Evolutionary conservation across 2,329 filamentous ascomycete species (phyloP).

Genomic region (Pseudogymnoascus sp.): DNA sequence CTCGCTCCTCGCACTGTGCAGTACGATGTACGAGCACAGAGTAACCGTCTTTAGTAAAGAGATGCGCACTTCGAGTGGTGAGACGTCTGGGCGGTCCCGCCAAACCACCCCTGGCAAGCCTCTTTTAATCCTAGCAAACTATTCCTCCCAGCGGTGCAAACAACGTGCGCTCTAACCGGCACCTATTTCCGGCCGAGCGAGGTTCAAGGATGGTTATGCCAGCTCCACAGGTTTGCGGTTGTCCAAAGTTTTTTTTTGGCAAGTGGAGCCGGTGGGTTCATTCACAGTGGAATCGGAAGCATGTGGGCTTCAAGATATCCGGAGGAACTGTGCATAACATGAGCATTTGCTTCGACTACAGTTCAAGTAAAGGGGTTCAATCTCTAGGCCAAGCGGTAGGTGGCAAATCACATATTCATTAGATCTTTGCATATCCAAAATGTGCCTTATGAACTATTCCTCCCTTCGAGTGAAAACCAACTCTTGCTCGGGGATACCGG

Average conservation of each 20-base stretch:
- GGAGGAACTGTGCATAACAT: background rate
- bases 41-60: background rate
- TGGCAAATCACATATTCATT: background rate
- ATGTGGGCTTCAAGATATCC: background rate
- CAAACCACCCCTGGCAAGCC: background rate
- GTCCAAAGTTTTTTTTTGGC: background rate
- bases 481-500: slow-evolving; percentile 8
- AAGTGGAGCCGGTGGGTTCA: background rate
- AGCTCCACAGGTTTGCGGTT: background rate
- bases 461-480: slow-evolving; percentile 9
- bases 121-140: background rate
- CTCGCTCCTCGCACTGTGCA: background rate
- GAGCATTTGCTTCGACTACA: background rate
- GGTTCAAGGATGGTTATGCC: background rate
- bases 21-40: background rate
- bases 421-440: background rate
- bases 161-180: background rate
- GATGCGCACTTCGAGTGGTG: background rate
- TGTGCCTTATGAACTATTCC: background rate
- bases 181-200: background rate
- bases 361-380: background rate
- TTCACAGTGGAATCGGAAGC: background rate
- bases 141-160: background rate
- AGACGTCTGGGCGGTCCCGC: background rate
- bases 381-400: background rate